phyloP scores from a whole-genome alignment of 2,329 filamentous ascomycete genomes.

The Aurifilum marmelostoma region DNA sequence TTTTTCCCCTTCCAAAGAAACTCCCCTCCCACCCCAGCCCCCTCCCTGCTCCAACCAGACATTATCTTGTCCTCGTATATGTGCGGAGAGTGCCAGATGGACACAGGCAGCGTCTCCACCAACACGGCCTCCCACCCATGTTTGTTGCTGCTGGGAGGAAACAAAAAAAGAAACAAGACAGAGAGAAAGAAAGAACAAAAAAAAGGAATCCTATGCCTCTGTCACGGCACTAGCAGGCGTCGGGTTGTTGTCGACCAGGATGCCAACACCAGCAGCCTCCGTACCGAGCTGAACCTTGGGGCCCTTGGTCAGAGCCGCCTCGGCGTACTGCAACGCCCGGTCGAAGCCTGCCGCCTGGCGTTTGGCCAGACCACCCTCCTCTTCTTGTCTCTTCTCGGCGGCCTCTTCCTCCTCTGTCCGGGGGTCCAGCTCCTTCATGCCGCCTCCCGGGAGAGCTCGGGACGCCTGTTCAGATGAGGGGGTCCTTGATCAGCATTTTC shows the following conservation, averaged over 20 bases:
- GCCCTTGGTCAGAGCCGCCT: constrained; percentile 43
- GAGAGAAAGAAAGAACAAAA: neutral
- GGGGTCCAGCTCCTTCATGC: constrained; percentile 25
- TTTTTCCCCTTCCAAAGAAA: neutral
- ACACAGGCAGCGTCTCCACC: too few relatives aligned
- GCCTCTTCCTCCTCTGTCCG: constrained; percentile 15
- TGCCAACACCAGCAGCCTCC: constrained; percentile 45
- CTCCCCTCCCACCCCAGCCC: neutral
- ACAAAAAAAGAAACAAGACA: neutral
- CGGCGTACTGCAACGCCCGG: constrained; percentile 44
- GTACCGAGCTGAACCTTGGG: constrained; percentile 47
- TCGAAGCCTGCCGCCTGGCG: constrained; percentile 46
- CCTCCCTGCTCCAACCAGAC: too few relatives aligned
- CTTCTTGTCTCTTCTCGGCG: constrained; percentile 21
- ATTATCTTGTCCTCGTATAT: neutral
- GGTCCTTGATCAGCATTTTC: neutral
- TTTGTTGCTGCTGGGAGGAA: too few relatives aligned
- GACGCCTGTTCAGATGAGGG: constrained; percentile 18
- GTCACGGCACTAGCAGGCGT: constrained; percentile 26
- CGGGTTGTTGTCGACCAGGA: constrained; percentile 42
- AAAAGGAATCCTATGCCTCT: neutral
- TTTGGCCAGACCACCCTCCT: constrained; percentile 32
- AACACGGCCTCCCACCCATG: too few relatives aligned
- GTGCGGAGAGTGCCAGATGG: too few relatives aligned
- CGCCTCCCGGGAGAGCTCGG: constrained; percentile 21